Base-by-base conservation (phyloP, 1,284 basidiomycete genomes). In the Rhodotorula sp. region DNA sequence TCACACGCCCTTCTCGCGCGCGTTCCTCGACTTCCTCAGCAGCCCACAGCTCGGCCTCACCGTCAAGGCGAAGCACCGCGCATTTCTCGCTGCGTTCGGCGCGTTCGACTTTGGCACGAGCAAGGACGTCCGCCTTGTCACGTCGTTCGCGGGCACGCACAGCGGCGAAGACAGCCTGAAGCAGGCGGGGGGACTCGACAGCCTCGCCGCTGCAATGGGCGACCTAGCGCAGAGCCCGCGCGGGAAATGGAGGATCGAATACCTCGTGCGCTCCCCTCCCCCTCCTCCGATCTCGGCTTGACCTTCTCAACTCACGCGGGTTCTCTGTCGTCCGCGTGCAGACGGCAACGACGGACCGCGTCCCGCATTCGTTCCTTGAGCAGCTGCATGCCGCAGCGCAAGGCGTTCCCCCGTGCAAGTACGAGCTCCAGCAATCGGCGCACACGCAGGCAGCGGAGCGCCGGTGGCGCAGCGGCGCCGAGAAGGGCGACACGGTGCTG, bases 231-330 rank as follows among this genome's bases (percentile, higher is more conserved):
- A 58, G 25, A 22, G 10, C 25, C 21, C 19, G 0, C 3, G 19
- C 15, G 58, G 65, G 0, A 46, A 41, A 15, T 61, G 58, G 51
- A 66, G 46, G 37, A 51, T 66, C 32, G 58, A 66, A 51, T 66
- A 66, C 44, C 58, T 61, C 9, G 65, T 66, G 59, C 58, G 65
- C 34, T 27, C 29, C 21, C 37, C n/a, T 27, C 21, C 9, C 21
- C 25, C 32, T 54, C 29, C 37, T 37, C 54, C 12, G 17, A 9
- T 60, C 15, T 2, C 9, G 12, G 34, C 19, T 29, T 27, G 48
- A 27, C 57, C 48, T 59, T 41, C 56, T 13, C 19, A 50, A 51
- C 61, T 19, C 44, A 10, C 29, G n/a, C n/a, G n/a, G n/a, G n/a
- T 56, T n/a, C 41, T 41, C 41, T 32, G 3, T 12, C 53, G 32